Evolutionary conservation across 192 early-diverging fungal genomes (phyloP).

Genomic region (Podila verticillata): DNA sequence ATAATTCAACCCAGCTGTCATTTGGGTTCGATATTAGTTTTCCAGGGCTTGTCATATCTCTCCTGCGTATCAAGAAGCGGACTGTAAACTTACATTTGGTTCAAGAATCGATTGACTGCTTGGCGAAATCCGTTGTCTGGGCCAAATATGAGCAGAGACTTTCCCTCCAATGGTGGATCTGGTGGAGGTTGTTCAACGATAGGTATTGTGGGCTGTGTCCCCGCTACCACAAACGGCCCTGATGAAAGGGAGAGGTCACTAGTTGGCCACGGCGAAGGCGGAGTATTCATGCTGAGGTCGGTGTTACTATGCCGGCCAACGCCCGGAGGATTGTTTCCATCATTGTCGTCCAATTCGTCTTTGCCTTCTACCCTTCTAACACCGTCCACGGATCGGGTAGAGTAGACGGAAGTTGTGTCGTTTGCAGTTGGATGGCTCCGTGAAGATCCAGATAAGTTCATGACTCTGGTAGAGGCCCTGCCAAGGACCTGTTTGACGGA

Average conservation of each 20-base stretch:
- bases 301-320: conserved; percentile 3
- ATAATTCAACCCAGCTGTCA: conserved; percentile 59
- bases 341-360: background rate
- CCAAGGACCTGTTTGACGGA: conserved; percentile 34
- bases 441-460: conserved; percentile 30
- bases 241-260: conserved; percentile 1
- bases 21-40: background rate
- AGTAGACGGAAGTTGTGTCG: background rate
- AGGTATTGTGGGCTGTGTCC: background rate
- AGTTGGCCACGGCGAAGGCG: background rate
- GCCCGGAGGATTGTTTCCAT: background rate
- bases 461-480: conserved; percentile 43
- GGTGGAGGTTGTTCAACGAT: background rate
- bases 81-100: conserved; percentile 48
- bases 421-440: background rate
- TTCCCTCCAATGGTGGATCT: conserved; percentile 37
- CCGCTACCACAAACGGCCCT: background rate
- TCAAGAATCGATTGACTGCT: conserved; percentile 46
- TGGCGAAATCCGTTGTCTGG: conserved; percentile 54
- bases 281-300: background rate
- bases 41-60: background rate
- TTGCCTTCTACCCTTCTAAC: background rate
- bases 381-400: background rate
- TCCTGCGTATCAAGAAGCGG: background rate
- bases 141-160: conserved; percentile 53